Evolutionary conservation across 768 basidiomycete genomes (phyloP), one percentile per base, ranked within the genome.

Genomic region (Termitomyces sp.): DNA sequence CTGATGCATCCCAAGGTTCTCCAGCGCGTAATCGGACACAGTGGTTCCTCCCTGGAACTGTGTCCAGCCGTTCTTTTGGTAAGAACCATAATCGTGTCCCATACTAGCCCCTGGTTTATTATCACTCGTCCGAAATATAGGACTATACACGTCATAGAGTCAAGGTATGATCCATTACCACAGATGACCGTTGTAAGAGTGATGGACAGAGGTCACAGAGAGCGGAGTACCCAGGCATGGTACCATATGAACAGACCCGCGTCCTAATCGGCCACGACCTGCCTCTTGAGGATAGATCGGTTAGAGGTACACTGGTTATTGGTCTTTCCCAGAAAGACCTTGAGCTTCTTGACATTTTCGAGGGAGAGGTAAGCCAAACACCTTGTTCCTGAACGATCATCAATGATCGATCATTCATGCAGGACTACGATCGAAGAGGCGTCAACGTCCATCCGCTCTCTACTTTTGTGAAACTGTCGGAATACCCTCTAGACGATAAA

Each of bases 1-100:
- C 75, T 98, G 21, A 85, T 95, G 79, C 92, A 95, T 64, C 93
- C 94, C 6, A 82, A 82, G 49, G 89, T 98, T 65, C 75, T 97
- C 38, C 81, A 77, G 56, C 76, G 86, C 19, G 93, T 97, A 7
- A 84, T 97, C 43, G 77, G 77, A 7, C 85, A 90, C 63, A 75
- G 84, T 44, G 90, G 87, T 8, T 63, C 72, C 8, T 75, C 85
- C 59, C 76, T 96, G 2, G 66, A 82, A 52, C 80, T 90, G 44
- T 84, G 85, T 59, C 86, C 90, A 38, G 94, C 92, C 5, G 66
- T 95, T 7, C 69, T 97, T 8, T 73, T 82, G 65, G 92, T 92
- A 59, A 67, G 84, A 25, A 27, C 35, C 17, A 2, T 68, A 29
- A 10, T 23, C 14, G n/a, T 43, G 11, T 51, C 23, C 32, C 8